Evolutionary conservation across 2,329 filamentous ascomycete species (phyloP).

Genomic region (Penicillium capsulatum): DNA sequence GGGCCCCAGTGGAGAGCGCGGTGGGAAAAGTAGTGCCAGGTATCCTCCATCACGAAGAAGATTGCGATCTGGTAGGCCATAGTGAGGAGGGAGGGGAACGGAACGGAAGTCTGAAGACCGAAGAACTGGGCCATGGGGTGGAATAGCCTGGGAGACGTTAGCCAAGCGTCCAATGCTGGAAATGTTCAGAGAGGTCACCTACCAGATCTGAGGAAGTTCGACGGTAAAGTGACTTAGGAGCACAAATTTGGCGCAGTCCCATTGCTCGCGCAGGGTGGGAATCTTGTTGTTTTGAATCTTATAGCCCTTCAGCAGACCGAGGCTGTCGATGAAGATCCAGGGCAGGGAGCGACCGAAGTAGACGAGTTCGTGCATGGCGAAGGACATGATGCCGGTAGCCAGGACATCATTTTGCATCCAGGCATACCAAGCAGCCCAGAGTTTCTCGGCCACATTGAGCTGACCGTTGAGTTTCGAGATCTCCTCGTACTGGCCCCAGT

Average conservation of each 20-base stretch:
- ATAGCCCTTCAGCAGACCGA: constrained; percentile 12
- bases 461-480: constrained; percentile 72
- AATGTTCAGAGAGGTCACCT: constrained; percentile 15
- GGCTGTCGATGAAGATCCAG: constrained; percentile 80
- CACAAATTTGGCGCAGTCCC: constrained; percentile 87
- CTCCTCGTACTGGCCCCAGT: constrained; percentile 63
- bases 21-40: constrained; percentile 98
- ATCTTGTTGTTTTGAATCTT: constrained; percentile 59
- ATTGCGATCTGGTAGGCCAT: constrained; percentile 89
- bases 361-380: constrained; percentile 86
- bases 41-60: constrained; percentile 93
- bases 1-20: constrained; percentile 89
- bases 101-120: constrained; percentile 80
- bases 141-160: constrained; percentile 60
- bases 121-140: constrained; percentile 92
- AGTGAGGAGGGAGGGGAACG: constrained; percentile 78
- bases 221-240: constrained; percentile 95
- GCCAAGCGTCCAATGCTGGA: not conserved
- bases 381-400: constrained; percentile 96
- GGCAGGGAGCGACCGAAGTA: constrained; percentile 92
- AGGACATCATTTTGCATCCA: constrained; percentile 98
- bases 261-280: constrained; percentile 88
- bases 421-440: constrained; percentile 95
- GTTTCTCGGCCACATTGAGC: constrained; percentile 77
- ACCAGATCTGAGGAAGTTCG: constrained; percentile 96